Conservation (phyloP, 2,329 filamentous ascomycete species). For the Trichoderma citrinoviride region DNA sequence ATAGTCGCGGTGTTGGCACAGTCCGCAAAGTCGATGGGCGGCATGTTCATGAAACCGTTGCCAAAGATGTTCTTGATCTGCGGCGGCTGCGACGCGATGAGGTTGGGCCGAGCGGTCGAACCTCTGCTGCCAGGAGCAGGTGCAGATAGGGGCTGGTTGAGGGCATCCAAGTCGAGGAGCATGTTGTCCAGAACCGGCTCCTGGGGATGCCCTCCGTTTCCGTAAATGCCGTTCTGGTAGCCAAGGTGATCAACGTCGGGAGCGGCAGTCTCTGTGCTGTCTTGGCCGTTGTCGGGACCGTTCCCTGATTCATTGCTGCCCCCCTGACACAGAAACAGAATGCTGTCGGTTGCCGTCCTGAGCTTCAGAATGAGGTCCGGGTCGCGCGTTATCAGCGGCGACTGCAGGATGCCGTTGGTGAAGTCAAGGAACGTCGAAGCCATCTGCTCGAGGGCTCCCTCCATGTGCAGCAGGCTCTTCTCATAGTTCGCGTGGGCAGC, state of each 20-base stretch:
- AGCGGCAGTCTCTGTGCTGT: no score
- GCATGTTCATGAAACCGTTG: conserved; percentile 10
- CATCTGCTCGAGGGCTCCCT: conserved; percentile 13
- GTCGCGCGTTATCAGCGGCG: not conserved
- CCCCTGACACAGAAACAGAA: conserved; percentile 8
- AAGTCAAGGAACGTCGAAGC: conserved; percentile 3
- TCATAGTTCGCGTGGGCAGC: conserved; percentile 6
- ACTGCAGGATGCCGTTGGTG: conserved; percentile 8
- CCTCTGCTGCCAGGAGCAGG: not conserved
- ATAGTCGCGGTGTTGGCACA: not conserved
- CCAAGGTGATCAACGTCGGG: not conserved
- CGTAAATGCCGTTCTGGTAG: no score
- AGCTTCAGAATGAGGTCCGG: conserved; percentile 7
- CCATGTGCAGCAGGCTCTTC: conserved; percentile 8
- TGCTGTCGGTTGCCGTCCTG: conserved; percentile 7
- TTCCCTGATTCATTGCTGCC: not conserved
- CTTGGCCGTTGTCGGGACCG: not conserved
- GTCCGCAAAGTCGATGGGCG: not conserved
- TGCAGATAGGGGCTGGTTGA: not conserved
- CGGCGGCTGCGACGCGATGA: not conserved
- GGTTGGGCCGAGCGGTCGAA: not conserved
- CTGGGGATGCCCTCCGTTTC: not conserved
- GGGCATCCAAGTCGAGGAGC: not conserved
- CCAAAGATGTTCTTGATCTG: not conserved
- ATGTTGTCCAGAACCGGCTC: not conserved